Evolutionary conservation across 805 yeast genomes (phyloP), one percentile per base, ranked within the genome.

Genomic region (Schizosaccharomyces octosporus): DNA sequence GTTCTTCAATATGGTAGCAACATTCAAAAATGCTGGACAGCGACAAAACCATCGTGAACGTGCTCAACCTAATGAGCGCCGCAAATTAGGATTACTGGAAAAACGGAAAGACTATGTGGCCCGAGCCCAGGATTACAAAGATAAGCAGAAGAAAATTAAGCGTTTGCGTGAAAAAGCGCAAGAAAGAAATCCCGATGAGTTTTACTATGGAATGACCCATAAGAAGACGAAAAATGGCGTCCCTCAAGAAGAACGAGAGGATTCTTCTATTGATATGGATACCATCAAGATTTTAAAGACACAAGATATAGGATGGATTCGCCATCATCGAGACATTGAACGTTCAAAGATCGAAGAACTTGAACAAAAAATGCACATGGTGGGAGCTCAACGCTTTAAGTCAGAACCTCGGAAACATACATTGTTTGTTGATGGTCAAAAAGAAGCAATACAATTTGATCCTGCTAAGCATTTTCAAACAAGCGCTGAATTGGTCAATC

Each of bases 31-130:
- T 71, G 85, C 87, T 69, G 83, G 90, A 11, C 97, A 90, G 72
- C 93, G 94, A 76, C 93, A 87, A 69, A 97, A 93, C 75, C 98
- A 93, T 69, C 76, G 88, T 63, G 98, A 93, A 74, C 81, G 98
- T 68, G 79, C 95, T 5, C 98, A 93, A 72, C 85, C 90, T 0
- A 76, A 75, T 59, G 82, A 79, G 57, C 78, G 98, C 63, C 75
- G 80, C 66, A 79, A 79, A 69, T 81, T 78, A 72, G 98, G 98
- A 54, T 80, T 89, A 43, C 76, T 93, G 57, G 98, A 93, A 73
- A 93, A 93, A 78, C 93, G 93, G 76, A 84, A 85, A 63, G 94
- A 85, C 70, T 85, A 85, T 76, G 76, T 74, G 65, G 81, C 78
- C 63, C 79, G 83, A 42, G 89, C 95, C 0, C 75, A 73, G 62